Evolutionary conservation across 305 asterid genomes (phyloP).

Genomic region (Fraxinus ornus): DNA sequence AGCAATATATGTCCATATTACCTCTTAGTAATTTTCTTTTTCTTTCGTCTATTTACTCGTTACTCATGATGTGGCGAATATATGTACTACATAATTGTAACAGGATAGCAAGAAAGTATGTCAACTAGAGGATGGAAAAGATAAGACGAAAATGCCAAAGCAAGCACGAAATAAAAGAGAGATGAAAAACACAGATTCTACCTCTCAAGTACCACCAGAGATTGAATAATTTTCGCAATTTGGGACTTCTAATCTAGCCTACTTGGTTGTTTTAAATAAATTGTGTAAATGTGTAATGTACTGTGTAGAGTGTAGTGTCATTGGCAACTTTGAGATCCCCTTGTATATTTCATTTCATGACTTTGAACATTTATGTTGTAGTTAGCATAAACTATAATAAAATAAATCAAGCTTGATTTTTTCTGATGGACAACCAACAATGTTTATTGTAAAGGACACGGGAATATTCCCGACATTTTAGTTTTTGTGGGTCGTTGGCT

Average conservation of each 20-base stretch:
- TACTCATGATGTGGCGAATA: neutral
- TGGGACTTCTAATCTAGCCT: neutral
- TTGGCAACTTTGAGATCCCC: neutral
- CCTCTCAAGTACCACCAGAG: neutral
- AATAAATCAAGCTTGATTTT: too few relatives aligned
- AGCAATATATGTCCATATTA: too few relatives aligned
- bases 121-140: slow-evolving; percentile 14
- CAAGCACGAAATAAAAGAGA: neutral
- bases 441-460: neutral
- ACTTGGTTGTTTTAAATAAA: neutral
- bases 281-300: neutral
- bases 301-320: neutral
- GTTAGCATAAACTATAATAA: neutral
- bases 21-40: neutral
- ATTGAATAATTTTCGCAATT: neutral
- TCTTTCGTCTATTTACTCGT: neutral
- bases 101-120: slow-evolving; percentile 3
- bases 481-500: too few relatives aligned
- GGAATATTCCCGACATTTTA: too few relatives aligned
- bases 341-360: neutral
- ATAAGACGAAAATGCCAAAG: slow-evolving; percentile 7
- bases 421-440: neutral
- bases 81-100: neutral
- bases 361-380: neutral
- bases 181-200: neutral